phyloP scores from a whole-genome alignment of 306 rosid genomes.

The Sicyos baderoa region DNA sequence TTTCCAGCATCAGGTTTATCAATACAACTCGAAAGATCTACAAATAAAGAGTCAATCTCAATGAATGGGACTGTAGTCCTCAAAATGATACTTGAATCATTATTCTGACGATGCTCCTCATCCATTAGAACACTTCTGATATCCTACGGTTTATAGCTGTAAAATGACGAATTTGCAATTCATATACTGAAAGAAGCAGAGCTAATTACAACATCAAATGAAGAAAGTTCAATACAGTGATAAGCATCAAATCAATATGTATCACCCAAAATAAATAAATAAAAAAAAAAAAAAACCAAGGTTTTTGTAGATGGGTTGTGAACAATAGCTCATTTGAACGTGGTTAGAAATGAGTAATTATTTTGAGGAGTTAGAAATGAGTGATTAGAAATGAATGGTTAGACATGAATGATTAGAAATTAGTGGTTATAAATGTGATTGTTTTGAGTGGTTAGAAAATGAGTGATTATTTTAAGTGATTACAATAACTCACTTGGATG shows the following conservation, averaged over 20 bases:
- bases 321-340: too few relatives aligned
- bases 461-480: too few relatives aligned
- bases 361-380: too few relatives aligned
- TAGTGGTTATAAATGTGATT: too few relatives aligned
- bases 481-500: too few relatives aligned
- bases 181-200: slow-evolving; percentile 1
- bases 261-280: too few relatives aligned
- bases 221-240: neutral
- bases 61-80: slow-evolving; percentile 52
- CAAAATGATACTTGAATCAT: slow-evolving; percentile 26
- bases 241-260: neutral
- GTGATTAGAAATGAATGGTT: too few relatives aligned
- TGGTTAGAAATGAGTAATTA: too few relatives aligned
- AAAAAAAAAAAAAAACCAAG: neutral
- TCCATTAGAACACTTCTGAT: slow-evolving; percentile 20
- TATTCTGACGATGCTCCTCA: slow-evolving; percentile 29
- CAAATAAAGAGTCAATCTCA: slow-evolving; percentile 70
- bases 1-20: slow-evolving; percentile 44
- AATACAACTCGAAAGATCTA: slow-evolving; percentile 53
- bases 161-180: neutral
- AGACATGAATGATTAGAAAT: too few relatives aligned
- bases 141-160: slow-evolving; percentile 16
- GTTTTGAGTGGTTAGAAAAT: too few relatives aligned
- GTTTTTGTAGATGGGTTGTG: too few relatives aligned
- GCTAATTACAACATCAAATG: neutral